Conservation (phyloP, 306 rosid species). For the Quercus aquifolioides region DNA sequence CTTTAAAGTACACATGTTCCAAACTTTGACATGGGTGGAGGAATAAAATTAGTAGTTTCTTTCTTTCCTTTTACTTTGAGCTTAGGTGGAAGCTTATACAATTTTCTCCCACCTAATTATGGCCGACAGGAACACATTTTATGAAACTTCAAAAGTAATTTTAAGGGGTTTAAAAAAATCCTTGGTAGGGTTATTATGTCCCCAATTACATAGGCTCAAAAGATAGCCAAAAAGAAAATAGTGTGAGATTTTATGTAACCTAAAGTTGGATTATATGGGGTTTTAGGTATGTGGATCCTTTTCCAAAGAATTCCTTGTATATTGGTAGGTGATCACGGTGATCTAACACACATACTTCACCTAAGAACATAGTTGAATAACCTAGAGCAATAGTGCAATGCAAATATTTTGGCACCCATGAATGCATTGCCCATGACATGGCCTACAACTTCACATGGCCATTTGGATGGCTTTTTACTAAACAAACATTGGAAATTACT, state of each 20-base stretch:
- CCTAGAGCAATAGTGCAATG: not conserved
- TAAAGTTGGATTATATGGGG: conserved; percentile 52
- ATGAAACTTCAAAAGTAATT: conserved; percentile 65
- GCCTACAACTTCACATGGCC: conserved; percentile 27
- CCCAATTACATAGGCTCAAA: conserved; percentile 33
- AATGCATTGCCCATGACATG: conserved; percentile 11
- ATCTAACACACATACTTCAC: not conserved
- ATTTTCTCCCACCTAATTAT: conserved; percentile 63
- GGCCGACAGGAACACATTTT: conserved; percentile 71
- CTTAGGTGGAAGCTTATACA: conserved; percentile 51
- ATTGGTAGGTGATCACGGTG: not conserved
- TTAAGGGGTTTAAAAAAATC: conserved; percentile 13
- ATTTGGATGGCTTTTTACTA: conserved; percentile 22
- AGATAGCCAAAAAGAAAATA: conserved; percentile 33
- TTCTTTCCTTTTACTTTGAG: conserved; percentile 28
- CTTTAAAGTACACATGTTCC: conserved; percentile 81
- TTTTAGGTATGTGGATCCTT: conserved; percentile 32
- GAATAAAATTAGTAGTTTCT: conserved; percentile 38
- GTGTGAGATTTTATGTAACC: conserved; percentile 46
- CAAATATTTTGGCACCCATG: not conserved
- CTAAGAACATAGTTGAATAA: not conserved
- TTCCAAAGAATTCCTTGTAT: conserved; percentile 27
- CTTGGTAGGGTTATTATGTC: conserved; percentile 69
- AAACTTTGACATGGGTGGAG: conserved; percentile 68
- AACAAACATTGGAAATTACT: conserved; percentile 11